A percentile compares a stretch with the other conserved stretches of the same genome.
phyloP scores from a whole-genome alignment of 2,329 filamentous ascomycete genomes.

The Pseudocercospora vitis region DNA sequence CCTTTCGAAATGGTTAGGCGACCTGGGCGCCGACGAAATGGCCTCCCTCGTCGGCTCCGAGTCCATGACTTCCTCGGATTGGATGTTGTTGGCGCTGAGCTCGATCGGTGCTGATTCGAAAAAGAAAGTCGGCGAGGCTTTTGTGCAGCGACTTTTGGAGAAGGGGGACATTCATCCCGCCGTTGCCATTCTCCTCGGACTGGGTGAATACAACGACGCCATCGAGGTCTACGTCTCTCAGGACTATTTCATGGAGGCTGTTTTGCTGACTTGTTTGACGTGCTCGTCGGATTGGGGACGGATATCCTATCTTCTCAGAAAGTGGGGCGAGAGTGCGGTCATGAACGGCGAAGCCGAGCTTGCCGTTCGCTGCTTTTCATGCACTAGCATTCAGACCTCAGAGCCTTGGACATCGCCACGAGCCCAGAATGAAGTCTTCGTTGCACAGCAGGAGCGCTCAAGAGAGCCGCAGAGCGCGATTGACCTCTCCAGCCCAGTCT shows the following conservation, averaged over 20 bases:
- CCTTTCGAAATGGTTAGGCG: slow-evolving; percentile 88
- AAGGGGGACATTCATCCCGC: slow-evolving; percentile 89
- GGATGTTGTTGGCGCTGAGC: slow-evolving; percentile 92
- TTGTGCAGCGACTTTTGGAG: slow-evolving; percentile 85
- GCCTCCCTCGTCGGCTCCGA: slow-evolving; percentile 71
- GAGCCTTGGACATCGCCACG: slow-evolving; percentile 88
- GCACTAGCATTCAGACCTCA: slow-evolving; percentile 78
- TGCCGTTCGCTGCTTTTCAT: slow-evolving; percentile 90
- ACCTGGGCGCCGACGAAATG: slow-evolving; percentile 79
- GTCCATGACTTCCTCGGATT: slow-evolving; percentile 90
- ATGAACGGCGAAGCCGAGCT: slow-evolving; percentile 84
- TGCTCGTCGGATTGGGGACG: slow-evolving; percentile 88
- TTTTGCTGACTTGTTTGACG: slow-evolving; percentile 80
- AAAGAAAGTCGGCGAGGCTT: slow-evolving; percentile 85
- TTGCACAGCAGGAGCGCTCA: slow-evolving; percentile 53
- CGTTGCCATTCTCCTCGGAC: slow-evolving; percentile 85
- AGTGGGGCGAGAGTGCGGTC: slow-evolving; percentile 93
- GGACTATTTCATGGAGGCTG: slow-evolving; percentile 86
- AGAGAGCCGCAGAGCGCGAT: slow-evolving; percentile 48
- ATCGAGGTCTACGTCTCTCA: slow-evolving; percentile 96
- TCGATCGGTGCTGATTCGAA: slow-evolving; percentile 76
- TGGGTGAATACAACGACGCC: slow-evolving; percentile 90
- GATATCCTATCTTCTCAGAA: slow-evolving; percentile 80
- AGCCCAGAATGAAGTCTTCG: slow-evolving; percentile 60
- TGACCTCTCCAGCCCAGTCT: slow-evolving; percentile 66